Conservation (phyloP, 1,284 basidiomycete genomes). For the Peniophora sp. region DNA sequence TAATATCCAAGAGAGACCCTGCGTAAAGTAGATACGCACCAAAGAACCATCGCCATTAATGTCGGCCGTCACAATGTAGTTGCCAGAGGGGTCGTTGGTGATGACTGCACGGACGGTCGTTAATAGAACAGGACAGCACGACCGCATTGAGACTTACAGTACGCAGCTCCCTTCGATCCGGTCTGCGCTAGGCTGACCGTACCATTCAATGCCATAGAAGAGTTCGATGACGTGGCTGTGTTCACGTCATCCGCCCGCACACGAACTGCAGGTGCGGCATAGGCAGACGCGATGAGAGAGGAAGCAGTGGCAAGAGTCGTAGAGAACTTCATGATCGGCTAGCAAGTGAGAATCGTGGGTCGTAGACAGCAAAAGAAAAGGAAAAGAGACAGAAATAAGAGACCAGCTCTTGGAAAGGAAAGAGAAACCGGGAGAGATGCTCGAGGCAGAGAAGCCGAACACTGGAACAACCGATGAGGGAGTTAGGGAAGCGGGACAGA, state of each 20-base stretch:
- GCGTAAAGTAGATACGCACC: slow-evolving; percentile 16
- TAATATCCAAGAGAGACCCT: not conserved
- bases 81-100: slow-evolving; percentile 25
- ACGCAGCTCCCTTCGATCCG: not conserved
- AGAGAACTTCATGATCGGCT: not conserved
- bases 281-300: not conserved
- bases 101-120: slow-evolving; percentile 19
- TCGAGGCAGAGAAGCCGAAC: not conserved
- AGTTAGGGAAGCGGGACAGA: too few relatives aligned
- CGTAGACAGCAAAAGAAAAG: not conserved
- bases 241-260: not conserved
- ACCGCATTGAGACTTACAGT: not conserved
- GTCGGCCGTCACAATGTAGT: slow-evolving; percentile 22
- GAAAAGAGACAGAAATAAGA: not conserved
- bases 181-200: not conserved
- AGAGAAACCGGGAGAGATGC: not conserved
- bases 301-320: not conserved
- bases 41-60: slow-evolving; percentile 21
- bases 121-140: not conserved
- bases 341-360: not conserved
- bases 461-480: too few relatives aligned
- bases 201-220: not conserved
- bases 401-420: not conserved
- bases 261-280: not conserved
- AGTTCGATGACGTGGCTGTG: not conserved